Base-by-base conservation (phyloP, 1,284 basidiomycete species). In the Leccinum variabile region DNA sequence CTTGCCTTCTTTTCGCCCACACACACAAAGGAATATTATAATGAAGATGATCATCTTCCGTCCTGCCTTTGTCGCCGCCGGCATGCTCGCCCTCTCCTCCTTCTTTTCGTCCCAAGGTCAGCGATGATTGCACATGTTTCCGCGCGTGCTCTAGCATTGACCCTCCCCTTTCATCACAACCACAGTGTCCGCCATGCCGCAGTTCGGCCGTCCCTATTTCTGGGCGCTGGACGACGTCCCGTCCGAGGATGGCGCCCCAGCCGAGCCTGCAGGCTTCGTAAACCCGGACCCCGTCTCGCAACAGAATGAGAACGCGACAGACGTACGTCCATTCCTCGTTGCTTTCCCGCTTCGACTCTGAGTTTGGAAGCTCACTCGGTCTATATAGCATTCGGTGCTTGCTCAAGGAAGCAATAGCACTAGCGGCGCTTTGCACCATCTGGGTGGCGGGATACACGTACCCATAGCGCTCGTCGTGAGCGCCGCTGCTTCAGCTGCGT, bases 31-130 rank as follows among this genome's bases (percentile, higher is more conserved):
- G 9, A 50, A 50, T 28, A 58, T 46, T 0, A 18, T 46, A n/a
- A 64, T 62, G 62, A 65, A 63, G 53, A 64, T 73, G 66, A 6
- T 65, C 37, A 54, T 67, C 54, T 69, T 72, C 39, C 71, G 67
- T 14, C 56, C 71, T 37, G 56, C 61, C n/a, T 68, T 63, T 41
- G 30, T 72, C 56, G 44, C 65, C 1, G 57, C 60, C 16, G 1
- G 37, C 5, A 13, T 32, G 0, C 3, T 67, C 2, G 7, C 62
- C 7, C 32, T 65, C 5, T 50, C 64, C 22, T 69, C 60, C 49
- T 4, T 60, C 18, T 52, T 68, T 11, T 14, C 57, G 5, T 30
- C 58, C 5, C 46, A 64, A 41, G 70, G 70, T 60, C 28, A 55
- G 57, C 37, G 32, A 1, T 22, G 9, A 4, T 33, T 33, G 10